A percentile compares a stretch with the other conserved stretches of the same genome.
phyloP scores from a whole-genome alignment of 148 eudicot genomes.

The Amaranthus palmeri region DNA sequence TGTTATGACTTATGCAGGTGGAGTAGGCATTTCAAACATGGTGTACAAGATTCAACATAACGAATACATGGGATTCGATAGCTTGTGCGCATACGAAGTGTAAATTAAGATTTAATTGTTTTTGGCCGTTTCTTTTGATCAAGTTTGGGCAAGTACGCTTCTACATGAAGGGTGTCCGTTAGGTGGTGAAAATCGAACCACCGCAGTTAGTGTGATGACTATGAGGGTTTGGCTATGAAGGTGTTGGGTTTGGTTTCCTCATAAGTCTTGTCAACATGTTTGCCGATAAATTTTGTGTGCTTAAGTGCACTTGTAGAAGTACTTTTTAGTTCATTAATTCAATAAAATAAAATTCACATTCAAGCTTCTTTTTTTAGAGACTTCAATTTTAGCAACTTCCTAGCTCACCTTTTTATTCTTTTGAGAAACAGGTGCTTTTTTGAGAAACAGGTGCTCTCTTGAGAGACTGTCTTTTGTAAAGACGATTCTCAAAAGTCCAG shows the following conservation, averaged over 20 bases:
- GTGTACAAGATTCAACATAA: slow-evolving; percentile 27
- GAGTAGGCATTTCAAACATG: slow-evolving; percentile 39
- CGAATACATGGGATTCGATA: slow-evolving; percentile 53
- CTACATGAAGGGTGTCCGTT: neutral
- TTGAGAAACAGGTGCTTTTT: too few relatives aligned
- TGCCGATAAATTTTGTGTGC: neutral
- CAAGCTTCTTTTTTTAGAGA: too few relatives aligned
- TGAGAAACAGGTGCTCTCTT: too few relatives aligned
- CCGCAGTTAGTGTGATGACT: neutral
- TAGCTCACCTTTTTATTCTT: too few relatives aligned
- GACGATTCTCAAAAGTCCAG: too few relatives aligned
- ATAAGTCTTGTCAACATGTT: neutral
- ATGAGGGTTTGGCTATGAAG: too few relatives aligned
- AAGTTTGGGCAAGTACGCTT: neutral
- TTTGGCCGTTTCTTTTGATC: neutral
- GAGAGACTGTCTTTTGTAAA: too few relatives aligned
- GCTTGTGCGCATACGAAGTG: slow-evolving; percentile 29
- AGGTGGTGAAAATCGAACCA: neutral
- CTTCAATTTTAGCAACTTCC: too few relatives aligned
- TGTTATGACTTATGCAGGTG: slow-evolving; percentile 26
- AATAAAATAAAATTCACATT: neutral
- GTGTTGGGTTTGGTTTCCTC: neutral
- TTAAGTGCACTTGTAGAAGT: neutral
- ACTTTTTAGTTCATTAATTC: neutral
- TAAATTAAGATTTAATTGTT: neutral